phyloP scores from a whole-genome alignment of 176 grass and related monocot genomes.

The Aegilops speltoides region DNA sequence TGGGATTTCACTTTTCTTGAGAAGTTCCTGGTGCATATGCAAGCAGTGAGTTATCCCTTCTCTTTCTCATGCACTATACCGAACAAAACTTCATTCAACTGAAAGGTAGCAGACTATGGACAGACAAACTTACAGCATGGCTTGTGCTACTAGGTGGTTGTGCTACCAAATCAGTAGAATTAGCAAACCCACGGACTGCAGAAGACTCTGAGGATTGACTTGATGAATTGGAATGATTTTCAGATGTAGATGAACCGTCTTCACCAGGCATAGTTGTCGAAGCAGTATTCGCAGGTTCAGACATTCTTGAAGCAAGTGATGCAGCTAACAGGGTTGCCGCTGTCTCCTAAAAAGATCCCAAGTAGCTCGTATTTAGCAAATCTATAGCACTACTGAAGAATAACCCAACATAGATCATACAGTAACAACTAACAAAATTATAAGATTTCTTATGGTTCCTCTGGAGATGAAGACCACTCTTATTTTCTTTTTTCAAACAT shows the following conservation, averaged over 20 bases:
- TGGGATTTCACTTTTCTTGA: slow-evolving; percentile 19
- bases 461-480: background rate
- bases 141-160: slow-evolving; percentile 28
- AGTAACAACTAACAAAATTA: background rate
- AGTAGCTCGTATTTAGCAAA: slow-evolving; percentile 2
- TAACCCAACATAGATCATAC: background rate
- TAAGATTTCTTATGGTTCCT: background rate
- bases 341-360: slow-evolving; percentile 56
- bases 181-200: slow-evolving; percentile 29
- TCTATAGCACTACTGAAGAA: background rate
- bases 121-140: slow-evolving; percentile 42
- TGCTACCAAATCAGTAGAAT: slow-evolving; percentile 36
- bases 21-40: slow-evolving; percentile 49
- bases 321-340: slow-evolving; percentile 72
- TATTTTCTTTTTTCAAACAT: slow-evolving; percentile 16
- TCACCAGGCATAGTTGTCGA: slow-evolving; percentile 25
- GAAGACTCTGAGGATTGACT: slow-evolving; percentile 33
- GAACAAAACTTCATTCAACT: background rate
- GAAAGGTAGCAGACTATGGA: slow-evolving; percentile 6
- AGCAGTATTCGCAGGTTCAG: slow-evolving; percentile 27
- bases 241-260: slow-evolving; percentile 37
- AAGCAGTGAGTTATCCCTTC: slow-evolving; percentile 12
- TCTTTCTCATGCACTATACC: background rate
- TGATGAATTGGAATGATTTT: slow-evolving; percentile 54
- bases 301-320: slow-evolving; percentile 68